Evolutionary conservation across 306 rosid genomes (phyloP).

Genomic region (Acacia acuminata): DNA sequence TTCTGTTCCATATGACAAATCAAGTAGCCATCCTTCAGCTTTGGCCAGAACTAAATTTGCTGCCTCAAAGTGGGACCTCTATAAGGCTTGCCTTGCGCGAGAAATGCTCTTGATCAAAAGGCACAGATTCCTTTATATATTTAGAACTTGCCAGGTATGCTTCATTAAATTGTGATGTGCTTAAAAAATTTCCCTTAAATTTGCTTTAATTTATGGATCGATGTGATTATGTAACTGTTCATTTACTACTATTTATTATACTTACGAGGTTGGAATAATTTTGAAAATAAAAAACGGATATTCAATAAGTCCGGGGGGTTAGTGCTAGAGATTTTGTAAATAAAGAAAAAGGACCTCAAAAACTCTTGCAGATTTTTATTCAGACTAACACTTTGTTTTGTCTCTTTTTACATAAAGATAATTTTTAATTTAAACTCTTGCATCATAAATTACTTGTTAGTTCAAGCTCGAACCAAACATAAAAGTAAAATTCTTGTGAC

Average conservation of each 20-base stretch:
- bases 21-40: conserved; percentile 58
- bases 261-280: too few relatives aligned
- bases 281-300: too few relatives aligned
- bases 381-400: background rate
- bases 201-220: too few relatives aligned
- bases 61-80: conserved; percentile 58
- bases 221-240: too few relatives aligned
- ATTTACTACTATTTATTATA: too few relatives aligned
- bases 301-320: too few relatives aligned
- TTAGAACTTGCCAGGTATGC: conserved; percentile 83
- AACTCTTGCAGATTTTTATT: background rate
- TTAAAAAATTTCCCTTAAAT: background rate
- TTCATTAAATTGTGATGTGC: background rate
- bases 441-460: too few relatives aligned
- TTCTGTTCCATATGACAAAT: conserved; percentile 55
- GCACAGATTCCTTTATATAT: conserved; percentile 68
- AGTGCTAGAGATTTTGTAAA: background rate
- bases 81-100: conserved; percentile 69
- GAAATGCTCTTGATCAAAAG: conserved; percentile 59
- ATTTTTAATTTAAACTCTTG: too few relatives aligned
- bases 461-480: too few relatives aligned
- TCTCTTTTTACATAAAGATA: too few relatives aligned
- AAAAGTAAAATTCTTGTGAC: background rate
- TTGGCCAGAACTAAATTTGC: conserved; percentile 58
- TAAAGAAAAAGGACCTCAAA: background rate